Base-by-base conservation (phyloP, 1,284 basidiomycete genomes). In the Cryptococcus sp. region DNA sequence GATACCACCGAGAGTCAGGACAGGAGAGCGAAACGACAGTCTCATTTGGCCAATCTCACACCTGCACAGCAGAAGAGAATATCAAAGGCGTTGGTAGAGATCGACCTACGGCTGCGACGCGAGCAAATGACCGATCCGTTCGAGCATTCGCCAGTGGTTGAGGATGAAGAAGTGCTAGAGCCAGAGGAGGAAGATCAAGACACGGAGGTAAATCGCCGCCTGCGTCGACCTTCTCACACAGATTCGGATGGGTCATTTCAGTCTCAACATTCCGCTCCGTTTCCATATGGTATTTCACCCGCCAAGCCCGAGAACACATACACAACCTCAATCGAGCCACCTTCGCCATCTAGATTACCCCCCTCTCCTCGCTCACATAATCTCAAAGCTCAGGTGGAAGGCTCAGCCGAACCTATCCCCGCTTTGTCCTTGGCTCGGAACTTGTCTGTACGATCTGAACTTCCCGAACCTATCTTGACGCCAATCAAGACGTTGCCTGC, bases 11-110 rank as follows among this genome's bases (percentile, higher is more conserved):
- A 28, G 11, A 28, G 28, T 11, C 28, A 28, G 28, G 28, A 28
- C 23, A 50, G 36, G 16, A 37, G 45, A 19, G 45, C 46, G 31
- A 54, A 69, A 37, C 57, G 70, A 4, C 62, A 70, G 50, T 70
- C 67, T 10, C 45, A 68, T 19, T 52, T 74, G 4, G 52, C 60
- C 3, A 62, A 59, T 9, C 47, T 72, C 44, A 65, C 61, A 28
- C 61, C 67, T 0, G 62, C 64, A 7, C 70, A 72, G 52, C 56
- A 65, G 14, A 70, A 70, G 50, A 59, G 72, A 10, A 70, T 74
- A 13, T 74, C 72, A 0, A 44, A 61, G 40, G 72, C 72, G 3
- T 53, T 74, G 19, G 46, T 65, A 10, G 70, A 72, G 49, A 69
- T 72, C 45, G 69, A 67, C 31, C 56, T 55, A 14, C 52, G 62